Evolutionary conservation across 2,329 filamentous ascomycete genomes (phyloP).

Genomic region (Penicillium crustosum): DNA sequence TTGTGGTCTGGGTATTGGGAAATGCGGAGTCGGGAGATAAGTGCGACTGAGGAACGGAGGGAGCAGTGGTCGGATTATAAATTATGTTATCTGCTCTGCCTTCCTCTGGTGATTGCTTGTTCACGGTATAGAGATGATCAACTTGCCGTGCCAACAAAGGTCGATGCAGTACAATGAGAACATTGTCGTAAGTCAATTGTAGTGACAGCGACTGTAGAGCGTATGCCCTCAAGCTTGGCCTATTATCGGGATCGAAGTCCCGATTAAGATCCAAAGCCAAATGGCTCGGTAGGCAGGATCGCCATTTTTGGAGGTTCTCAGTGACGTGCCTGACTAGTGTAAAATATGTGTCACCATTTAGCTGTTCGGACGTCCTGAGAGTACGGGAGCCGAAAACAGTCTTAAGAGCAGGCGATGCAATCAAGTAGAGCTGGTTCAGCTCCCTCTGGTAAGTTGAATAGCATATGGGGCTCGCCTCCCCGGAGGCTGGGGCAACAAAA

Average conservation of each 20-base stretch:
- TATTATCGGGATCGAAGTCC: slow-evolving; percentile 15
- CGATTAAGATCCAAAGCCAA: slow-evolving; percentile 19
- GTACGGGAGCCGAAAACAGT: slow-evolving; percentile 28
- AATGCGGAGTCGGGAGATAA: slow-evolving; percentile 3
- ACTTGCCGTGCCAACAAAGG: slow-evolving; percentile 43
- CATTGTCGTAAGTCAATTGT: slow-evolving; percentile 47
- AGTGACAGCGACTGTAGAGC: slow-evolving; percentile 44
- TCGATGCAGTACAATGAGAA: slow-evolving; percentile 46
- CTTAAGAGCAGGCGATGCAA: slow-evolving; percentile 26
- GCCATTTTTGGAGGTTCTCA: slow-evolving; percentile 22
- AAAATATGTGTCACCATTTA: slow-evolving; percentile 21
- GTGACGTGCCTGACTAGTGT: slow-evolving; percentile 21
- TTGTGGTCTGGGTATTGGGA: slow-evolving; percentile 7
- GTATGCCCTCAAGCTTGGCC: slow-evolving; percentile 16
- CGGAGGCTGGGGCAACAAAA: slow-evolving; percentile 19
- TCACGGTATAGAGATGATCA: slow-evolving; percentile 26
- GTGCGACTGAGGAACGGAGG: background rate
- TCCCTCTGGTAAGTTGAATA: slow-evolving; percentile 29
- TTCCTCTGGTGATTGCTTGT: background rate
- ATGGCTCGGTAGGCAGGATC: slow-evolving; percentile 15
- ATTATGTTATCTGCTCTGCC: background rate
- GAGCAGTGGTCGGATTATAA: background rate
- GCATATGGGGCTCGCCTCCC: slow-evolving; percentile 12
- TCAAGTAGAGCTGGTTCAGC: slow-evolving; percentile 26
- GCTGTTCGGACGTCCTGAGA: slow-evolving; percentile 16